Evolutionary conservation across 495 filamentous ascomycete species (phyloP).

Genomic region (Hyaloscypha finlandica): DNA sequence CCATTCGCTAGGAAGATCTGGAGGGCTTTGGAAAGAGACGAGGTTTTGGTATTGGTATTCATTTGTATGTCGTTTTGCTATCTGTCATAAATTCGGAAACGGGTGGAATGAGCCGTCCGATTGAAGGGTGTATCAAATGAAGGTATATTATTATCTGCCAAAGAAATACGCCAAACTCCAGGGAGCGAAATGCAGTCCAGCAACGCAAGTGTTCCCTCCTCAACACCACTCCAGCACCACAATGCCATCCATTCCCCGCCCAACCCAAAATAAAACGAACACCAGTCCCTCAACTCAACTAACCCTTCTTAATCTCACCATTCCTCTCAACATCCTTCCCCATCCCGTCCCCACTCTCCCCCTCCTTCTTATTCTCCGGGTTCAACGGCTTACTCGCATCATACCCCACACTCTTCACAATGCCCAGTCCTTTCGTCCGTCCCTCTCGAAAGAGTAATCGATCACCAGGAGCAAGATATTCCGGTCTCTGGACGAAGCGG

Average conservation of each 20-base stretch:
- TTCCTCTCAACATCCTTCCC: conserved; percentile 11
- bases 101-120: too few relatives aligned
- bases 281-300: background rate
- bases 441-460: conserved; percentile 92
- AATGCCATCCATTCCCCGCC: background rate
- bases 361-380: conserved; percentile 22
- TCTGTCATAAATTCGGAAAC: too few relatives aligned
- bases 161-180: background rate
- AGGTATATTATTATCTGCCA: background rate
- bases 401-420: conserved; percentile 91
- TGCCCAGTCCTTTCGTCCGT: conserved; percentile 91
- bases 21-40: too few relatives aligned
- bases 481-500: conserved; percentile 92
- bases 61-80: too few relatives aligned
- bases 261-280: background rate
- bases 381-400: conserved; percentile 52
- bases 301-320: background rate
- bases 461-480: conserved; percentile 88
- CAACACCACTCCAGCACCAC: background rate
- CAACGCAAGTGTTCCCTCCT: background rate
- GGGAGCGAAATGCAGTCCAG: background rate
- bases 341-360: background rate
- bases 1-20: too few relatives aligned
- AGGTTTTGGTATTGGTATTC: too few relatives aligned
- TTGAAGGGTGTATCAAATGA: too few relatives aligned